Percentiles rank a stretch among this genome's conserved stretches.
Evolutionary conservation across 495 filamentous ascomycete genomes (phyloP).

Genomic region (Penicillium cinerascens): DNA sequence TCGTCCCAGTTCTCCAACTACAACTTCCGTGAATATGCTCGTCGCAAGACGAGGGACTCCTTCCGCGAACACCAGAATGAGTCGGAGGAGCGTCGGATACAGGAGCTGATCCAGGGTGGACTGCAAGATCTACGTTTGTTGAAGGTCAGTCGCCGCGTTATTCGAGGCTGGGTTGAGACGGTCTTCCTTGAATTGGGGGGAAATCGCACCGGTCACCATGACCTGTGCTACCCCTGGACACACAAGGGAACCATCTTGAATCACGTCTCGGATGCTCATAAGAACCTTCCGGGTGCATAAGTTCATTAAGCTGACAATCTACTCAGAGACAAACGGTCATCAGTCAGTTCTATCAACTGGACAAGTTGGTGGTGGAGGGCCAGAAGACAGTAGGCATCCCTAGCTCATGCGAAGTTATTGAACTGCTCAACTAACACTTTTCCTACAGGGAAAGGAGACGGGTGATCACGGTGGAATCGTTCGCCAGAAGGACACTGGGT

Average conservation of each 20-base stretch:
- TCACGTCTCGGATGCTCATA: not conserved
- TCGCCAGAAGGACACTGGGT: slow-evolving; percentile 82
- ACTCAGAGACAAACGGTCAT: slow-evolving; percentile 87
- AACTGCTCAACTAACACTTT: slow-evolving; percentile 1
- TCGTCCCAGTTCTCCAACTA: slow-evolving; percentile 85
- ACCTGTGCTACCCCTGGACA: not conserved
- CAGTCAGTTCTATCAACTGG: slow-evolving; percentile 91
- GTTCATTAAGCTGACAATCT: slow-evolving; percentile 10
- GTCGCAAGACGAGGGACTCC: slow-evolving; percentile 78
- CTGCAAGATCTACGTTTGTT: slow-evolving; percentile 82
- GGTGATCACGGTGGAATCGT: slow-evolving; percentile 66
- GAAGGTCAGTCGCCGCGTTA: slow-evolving; percentile 63
- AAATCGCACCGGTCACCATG: not conserved
- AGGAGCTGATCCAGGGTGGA: slow-evolving; percentile 86
- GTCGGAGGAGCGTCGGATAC: slow-evolving; percentile 70
- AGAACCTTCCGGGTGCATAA: not conserved
- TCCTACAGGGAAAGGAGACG: slow-evolving; percentile 66
- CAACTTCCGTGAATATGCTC: slow-evolving; percentile 97
- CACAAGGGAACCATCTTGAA: not conserved
- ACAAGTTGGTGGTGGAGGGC: slow-evolving; percentile 90
- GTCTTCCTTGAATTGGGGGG: not conserved
- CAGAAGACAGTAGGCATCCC: slow-evolving; percentile 53
- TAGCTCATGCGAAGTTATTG: not conserved
- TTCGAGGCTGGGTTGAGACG: not conserved
- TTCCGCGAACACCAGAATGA: slow-evolving; percentile 74